Evolutionary conservation across 441 rosid genomes (phyloP).

Genomic region (Populus hybrid): DNA sequence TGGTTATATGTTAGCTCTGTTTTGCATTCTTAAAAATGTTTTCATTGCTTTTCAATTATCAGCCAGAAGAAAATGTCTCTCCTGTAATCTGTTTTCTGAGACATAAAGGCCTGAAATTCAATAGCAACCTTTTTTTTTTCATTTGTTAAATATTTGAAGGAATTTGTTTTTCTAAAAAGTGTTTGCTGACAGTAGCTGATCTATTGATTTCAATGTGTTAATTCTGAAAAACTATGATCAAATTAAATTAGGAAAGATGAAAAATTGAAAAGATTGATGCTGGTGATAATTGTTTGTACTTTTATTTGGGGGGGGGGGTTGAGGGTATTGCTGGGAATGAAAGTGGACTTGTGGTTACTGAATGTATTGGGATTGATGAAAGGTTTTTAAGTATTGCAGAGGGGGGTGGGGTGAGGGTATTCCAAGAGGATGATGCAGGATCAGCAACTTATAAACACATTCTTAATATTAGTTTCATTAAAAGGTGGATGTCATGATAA

Average conservation of each 20-base stretch:
- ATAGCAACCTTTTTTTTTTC: neutral
- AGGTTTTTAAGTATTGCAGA: neutral
- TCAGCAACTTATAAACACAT: neutral
- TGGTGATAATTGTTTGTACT: neutral
- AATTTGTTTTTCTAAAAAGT: neutral
- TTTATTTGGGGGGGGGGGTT: too few relatives aligned
- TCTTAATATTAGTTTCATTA: neutral
- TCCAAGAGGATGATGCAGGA: neutral
- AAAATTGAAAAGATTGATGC: neutral
- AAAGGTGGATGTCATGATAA: neutral
- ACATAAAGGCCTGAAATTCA: neutral
- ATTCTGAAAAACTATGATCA: neutral
- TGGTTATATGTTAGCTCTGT: neutral
- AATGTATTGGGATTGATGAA: neutral
- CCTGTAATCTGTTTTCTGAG: neutral
- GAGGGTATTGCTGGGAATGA: neutral
- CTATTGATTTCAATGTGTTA: neutral
- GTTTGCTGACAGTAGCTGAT: neutral
- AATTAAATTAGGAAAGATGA: neutral
- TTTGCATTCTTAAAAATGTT: neutral
- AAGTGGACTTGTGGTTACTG: neutral
- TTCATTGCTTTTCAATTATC: neutral
- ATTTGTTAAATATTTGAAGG: neutral
- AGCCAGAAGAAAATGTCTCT: neutral
- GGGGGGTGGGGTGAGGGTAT: neutral